Conservation (phyloP, 352 stramenopile genomes). For the Globisporangium uncinulatum region DNA sequence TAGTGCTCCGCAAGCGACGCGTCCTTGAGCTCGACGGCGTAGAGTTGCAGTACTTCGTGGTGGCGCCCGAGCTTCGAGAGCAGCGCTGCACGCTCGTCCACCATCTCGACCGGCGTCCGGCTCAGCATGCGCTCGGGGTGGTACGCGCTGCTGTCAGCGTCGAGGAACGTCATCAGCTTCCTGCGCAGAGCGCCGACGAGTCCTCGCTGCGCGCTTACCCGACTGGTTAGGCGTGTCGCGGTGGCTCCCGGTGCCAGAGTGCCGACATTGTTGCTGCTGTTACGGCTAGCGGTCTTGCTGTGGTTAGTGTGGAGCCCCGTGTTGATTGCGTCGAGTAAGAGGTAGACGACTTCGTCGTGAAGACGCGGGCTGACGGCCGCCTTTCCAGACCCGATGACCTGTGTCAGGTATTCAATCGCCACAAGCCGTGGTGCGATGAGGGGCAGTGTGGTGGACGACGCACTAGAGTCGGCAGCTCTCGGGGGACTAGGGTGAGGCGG, state of each 20-base stretch:
- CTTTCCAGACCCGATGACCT: constrained; percentile 48
- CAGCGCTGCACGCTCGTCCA: constrained; percentile 72
- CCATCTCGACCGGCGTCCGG: constrained; percentile 65
- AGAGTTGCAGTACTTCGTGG: constrained; percentile 77
- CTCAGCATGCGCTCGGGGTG: constrained; percentile 81
- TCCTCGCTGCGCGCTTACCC: constrained; percentile 49
- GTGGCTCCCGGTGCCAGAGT: background rate
- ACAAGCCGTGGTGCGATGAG: constrained; percentile 60
- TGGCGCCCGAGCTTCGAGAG: constrained; percentile 72
- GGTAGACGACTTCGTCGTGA: constrained; percentile 76
- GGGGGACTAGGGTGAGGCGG: too few relatives aligned
- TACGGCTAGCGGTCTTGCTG: too few relatives aligned
- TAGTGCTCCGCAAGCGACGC: constrained; percentile 66
- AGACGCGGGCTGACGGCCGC: constrained; percentile 33
- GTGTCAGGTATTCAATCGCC: constrained; percentile 75
- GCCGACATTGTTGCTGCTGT: constrained; percentile 2
- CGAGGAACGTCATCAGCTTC: constrained; percentile 66
- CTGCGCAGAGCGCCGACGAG: constrained; percentile 48
- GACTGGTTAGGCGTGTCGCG: constrained; percentile 35
- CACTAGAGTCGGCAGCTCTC: background rate
- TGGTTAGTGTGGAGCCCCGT: constrained; percentile 17
- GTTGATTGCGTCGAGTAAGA: constrained; percentile 70
- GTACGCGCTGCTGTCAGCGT: constrained; percentile 42
- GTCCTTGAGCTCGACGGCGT: constrained; percentile 71
- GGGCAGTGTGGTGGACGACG: constrained; percentile 22